These are phyloP conservation scores for Fragaria vesca DNA, from an alignment of 306 rosid species.

Conservation along the genomic window DNA sequence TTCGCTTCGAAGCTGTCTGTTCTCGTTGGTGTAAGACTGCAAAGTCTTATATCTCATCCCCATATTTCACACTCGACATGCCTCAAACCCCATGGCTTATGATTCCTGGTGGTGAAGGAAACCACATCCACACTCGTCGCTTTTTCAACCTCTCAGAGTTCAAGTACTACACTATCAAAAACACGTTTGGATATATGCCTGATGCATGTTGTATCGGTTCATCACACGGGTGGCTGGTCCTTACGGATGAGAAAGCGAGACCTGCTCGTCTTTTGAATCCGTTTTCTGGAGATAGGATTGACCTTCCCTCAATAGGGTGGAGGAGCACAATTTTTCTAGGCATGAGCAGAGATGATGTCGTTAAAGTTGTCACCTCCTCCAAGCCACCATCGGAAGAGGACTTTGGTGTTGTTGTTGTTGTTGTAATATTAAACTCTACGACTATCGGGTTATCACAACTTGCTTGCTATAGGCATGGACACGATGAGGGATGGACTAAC, in stretches of 20 bases:
- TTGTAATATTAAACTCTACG: no score
- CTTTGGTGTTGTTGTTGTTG: no score
- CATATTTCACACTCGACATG: background rate
- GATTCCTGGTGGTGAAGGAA: background rate
- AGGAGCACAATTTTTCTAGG: background rate
- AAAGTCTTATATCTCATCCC: background rate
- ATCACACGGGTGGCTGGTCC: slow-evolving; percentile 13
- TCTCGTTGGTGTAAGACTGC: slow-evolving; percentile 1
- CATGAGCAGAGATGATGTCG: background rate
- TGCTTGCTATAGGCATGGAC: background rate
- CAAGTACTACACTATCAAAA: background rate
- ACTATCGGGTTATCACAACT: background rate
- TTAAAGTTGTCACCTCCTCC: background rate
- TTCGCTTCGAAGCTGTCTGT: background rate
- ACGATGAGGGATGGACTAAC: background rate
- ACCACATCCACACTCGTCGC: background rate
- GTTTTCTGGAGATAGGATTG: background rate
- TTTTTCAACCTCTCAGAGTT: background rate
- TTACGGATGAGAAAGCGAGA: background rate
- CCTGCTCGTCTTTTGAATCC: background rate
- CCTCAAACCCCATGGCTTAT: slow-evolving; percentile 14
- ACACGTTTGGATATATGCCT: background rate
- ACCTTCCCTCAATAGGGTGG: background rate
- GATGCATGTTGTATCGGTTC: slow-evolving; percentile 7
- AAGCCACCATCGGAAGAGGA: no score